A percentile compares a stretch with the other conserved stretches of the same genome.
phyloP scores from a whole-genome alignment of 257 asterid species.

The Sherardia arvensis region DNA sequence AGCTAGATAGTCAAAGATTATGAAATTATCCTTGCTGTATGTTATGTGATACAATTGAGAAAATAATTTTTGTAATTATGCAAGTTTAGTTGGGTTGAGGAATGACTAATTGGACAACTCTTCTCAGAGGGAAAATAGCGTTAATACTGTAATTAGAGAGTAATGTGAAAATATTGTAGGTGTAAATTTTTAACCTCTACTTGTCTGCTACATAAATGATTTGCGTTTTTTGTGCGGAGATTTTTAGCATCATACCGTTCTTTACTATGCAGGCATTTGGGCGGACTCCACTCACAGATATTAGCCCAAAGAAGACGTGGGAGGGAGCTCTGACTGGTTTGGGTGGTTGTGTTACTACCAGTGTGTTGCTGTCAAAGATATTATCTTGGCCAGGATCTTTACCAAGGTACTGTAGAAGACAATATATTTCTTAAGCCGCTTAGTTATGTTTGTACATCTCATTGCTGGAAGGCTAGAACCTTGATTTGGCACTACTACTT shows the following conservation, averaged over 20 bases:
- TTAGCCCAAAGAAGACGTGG: conserved; percentile 99
- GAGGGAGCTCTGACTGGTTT: conserved; percentile 88
- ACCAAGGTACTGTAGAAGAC: conserved; percentile 37
- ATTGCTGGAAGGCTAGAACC: background rate
- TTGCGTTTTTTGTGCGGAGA: conserved; percentile 5
- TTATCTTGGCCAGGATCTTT: conserved; percentile 71
- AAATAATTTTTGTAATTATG: too few species aligned
- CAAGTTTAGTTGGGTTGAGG: conserved; percentile 3
- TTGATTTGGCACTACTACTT: background rate
- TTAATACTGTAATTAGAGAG: background rate
- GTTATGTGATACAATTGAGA: background rate
- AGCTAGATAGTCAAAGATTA: background rate
- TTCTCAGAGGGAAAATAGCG: background rate
- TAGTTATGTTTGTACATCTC: background rate
- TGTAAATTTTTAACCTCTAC: background rate
- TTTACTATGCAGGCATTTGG: conserved; percentile 70
- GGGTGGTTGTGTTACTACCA: conserved; percentile 73
- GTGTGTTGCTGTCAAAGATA: conserved; percentile 58
- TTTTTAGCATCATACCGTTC: conserved; percentile 9
- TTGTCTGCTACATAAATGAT: background rate
- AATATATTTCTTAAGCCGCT: background rate
- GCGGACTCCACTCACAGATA: conserved; percentile 73
- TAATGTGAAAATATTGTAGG: background rate
- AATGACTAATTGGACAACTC: background rate
- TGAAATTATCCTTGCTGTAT: background rate